Evolutionary conservation across 805 yeast genomes (phyloP), one percentile per base, ranked within the genome.

Genomic region (Myxozyma geophila): DNA sequence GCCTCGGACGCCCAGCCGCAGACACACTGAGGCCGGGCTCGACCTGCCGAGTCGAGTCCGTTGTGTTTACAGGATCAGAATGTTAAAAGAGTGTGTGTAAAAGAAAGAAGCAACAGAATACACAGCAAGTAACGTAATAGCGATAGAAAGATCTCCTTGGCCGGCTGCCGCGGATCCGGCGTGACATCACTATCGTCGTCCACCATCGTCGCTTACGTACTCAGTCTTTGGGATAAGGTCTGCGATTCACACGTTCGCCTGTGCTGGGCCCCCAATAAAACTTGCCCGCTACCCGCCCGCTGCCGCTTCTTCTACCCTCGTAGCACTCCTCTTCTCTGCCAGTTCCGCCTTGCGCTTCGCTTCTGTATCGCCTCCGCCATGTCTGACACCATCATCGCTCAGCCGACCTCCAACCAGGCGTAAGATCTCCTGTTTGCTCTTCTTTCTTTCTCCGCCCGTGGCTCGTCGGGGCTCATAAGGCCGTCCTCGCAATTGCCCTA

Each of bases 361-460:
- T 23, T 49, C 39, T 21, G 44, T 8, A 12, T 28, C 49, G 21
- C 48, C 33, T 23, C 55, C 36, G 57, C 58, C 39, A 64, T 64
- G 67, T 60, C 67, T 33, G 67, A 64, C 55, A 64, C 67, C n/a
- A 64, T 64, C 58, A 64, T 64, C 41, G 21, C 67, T 17, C 33
- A 35, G 37, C 35, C 55, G 23, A 23, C 23, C 41, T 19, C 62
- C 10, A 59, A 56, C 28, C 54, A 54, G 33, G 64, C 58, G 67
- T 60, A 57, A 8, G 67, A 48, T 39, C 36, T 37, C 36, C 28
- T 17, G n/a, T 43, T 28, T 28, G 28, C 28, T 28, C 33, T 39
- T 46, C 21, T 19, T 17, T 46, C 44, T 36, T 33, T 21, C 13
- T 47, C 49, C 28, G 35, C 52, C 36, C 37, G 19, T 44, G 40